These are phyloP conservation scores for Dioszegia aurantiaca DNA, from an alignment of 768 basidiomycete genomes.

Conservation along the genomic window DNA sequence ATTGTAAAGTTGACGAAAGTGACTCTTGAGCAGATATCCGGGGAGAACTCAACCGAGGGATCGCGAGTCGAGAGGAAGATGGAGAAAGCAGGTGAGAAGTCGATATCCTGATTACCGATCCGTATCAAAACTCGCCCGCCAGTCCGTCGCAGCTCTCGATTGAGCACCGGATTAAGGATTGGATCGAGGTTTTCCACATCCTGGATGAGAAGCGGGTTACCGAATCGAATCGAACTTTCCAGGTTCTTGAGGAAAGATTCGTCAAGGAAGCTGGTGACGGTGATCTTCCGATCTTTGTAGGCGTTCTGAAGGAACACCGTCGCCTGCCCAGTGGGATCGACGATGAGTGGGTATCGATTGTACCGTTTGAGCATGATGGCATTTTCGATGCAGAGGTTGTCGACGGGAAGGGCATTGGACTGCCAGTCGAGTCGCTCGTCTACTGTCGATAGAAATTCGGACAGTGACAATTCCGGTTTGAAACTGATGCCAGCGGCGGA, in stretches of 20 bases:
- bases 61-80: slow-evolving; percentile 98
- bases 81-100: slow-evolving; percentile 98
- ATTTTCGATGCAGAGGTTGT: slow-evolving; percentile 94
- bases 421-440: slow-evolving; percentile 96
- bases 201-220: slow-evolving; percentile 93
- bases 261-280: slow-evolving; percentile 96
- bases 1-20: slow-evolving; percentile 97
- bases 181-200: slow-evolving; percentile 98
- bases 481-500: slow-evolving; percentile 83
- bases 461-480: slow-evolving; percentile 85
- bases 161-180: slow-evolving; percentile 92
- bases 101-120: slow-evolving; percentile 94
- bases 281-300: slow-evolving; percentile 93
- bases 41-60: slow-evolving; percentile 94
- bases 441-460: slow-evolving; percentile 94
- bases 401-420: slow-evolving; percentile 88
- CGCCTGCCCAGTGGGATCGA: slow-evolving; percentile 97
- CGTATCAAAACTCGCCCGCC: slow-evolving; percentile 97
- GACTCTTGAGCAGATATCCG: slow-evolving; percentile 96
- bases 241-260: slow-evolving; percentile 98
- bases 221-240: slow-evolving; percentile 97
- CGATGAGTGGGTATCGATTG: slow-evolving; percentile 94
- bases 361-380: slow-evolving; percentile 99
- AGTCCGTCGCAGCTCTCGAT: slow-evolving; percentile 91
- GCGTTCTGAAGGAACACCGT: slow-evolving; percentile 90